Conservation (phyloP, 2,329 filamentous ascomycete species). For the Aspergillus sp. region DNA sequence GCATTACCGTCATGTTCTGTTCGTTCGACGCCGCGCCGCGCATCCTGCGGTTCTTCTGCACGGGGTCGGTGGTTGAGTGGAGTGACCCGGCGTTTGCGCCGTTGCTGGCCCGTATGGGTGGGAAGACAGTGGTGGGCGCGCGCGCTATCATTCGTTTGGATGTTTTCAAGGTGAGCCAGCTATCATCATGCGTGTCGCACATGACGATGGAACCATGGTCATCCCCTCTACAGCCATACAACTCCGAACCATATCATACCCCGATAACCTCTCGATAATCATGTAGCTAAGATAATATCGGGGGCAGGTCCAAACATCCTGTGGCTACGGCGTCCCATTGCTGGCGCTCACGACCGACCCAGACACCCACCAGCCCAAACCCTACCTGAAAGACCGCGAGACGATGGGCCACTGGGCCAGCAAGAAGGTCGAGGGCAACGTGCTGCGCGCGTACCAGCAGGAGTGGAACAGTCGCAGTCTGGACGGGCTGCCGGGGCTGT, state of each 20-base stretch:
- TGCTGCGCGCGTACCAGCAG: conserved; percentile 56
- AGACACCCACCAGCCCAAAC: conserved; percentile 18
- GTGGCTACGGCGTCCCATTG: conserved; percentile 63
- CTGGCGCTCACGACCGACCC: conserved; percentile 43
- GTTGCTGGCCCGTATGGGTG: conserved; percentile 47
- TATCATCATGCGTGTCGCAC: background rate
- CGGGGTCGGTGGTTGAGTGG: conserved; percentile 59
- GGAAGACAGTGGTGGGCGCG: conserved; percentile 47
- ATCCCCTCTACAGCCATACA: background rate
- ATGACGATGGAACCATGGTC: background rate
- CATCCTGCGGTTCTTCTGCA: conserved; percentile 66
- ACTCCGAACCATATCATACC: background rate
- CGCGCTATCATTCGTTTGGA: conserved; percentile 62
- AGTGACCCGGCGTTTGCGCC: conserved; percentile 51
- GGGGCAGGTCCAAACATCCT: conserved; percentile 59
- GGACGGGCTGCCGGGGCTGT: conserved; percentile 60
- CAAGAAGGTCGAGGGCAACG: conserved; percentile 51
- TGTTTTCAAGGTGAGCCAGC: conserved; percentile 61
- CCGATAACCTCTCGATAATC: no score
- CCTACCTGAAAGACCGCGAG: conserved; percentile 52
- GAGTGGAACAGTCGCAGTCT: conserved; percentile 56
- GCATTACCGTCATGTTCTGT: conserved; percentile 73
- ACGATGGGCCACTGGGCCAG: conserved; percentile 55
- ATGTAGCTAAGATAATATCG: no score
- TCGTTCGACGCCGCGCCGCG: conserved; percentile 60